Base-by-base conservation (phyloP, 2,329 filamentous ascomycete species). In the Helminthosporium solani region DNA sequence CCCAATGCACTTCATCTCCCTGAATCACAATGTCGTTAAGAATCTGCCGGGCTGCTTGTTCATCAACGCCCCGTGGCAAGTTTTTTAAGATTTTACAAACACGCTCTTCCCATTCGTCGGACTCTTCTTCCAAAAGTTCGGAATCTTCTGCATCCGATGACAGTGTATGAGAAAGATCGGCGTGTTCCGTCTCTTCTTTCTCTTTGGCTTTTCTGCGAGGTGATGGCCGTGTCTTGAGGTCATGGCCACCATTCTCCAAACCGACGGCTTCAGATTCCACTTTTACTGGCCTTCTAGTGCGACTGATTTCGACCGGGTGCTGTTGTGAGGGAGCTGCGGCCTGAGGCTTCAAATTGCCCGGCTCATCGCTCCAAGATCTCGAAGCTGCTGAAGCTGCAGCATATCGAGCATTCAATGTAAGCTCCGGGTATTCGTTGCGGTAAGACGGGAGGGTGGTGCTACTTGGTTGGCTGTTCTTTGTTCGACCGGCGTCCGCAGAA, bases 21-120 rank as follows among this genome's bases (percentile, higher is more conserved):
- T 92, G 84, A 12, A 97, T 86, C 2, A 99, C 87, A 49, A 99
- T 95, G 56, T 99, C 94, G 61, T 96, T 96, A 47, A 97, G 78
- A 23, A 99, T 96, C 52, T 96, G 90, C 61, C 88, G 88, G 0
- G 92, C 94, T 3, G 91, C 88, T 20, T 79, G 75, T 54, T 86
- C 81, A 63, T 99, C 94, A 2, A 96, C 82, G 0, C 90, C 90
- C 42, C 84, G 80, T 0, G 91, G 91, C 1, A 97, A 72, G 46
- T 86, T 85, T 62, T 88, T 90, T 62, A 96, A 74, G 18, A 95
- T 63, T 7, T 60, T 49, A 3, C 59, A 54, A 7, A 62, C 60
- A 18, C 60, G 55, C 25, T 54, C 60, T 45, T 65, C 67, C 69
- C 69, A 72, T 45, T 65, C 66, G 27, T 67, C 62, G 15, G 58